Base-by-base conservation (phyloP, 2,329 filamentous ascomycete species). In the Fusarium sp. region DNA sequence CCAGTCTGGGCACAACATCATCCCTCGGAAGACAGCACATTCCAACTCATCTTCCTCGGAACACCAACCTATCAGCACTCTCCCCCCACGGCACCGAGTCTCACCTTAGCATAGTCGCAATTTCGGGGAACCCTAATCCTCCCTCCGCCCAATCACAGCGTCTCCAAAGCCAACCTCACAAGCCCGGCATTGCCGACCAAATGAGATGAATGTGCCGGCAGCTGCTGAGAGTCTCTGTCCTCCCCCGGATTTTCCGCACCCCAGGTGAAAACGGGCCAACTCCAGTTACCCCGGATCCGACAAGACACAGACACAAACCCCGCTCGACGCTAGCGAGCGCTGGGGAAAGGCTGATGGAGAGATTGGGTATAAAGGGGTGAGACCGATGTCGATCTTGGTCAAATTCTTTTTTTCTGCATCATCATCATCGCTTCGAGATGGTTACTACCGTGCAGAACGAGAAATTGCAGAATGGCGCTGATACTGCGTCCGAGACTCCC, bases 161-260 rank as follows among this genome's bases (percentile, higher is more conserved):
- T 0, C 5, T 2, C 30, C 3, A 31, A 55, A 57, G 50, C 65
- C 57, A 64, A 56, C n/a, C 11, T 36, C 15, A 68, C n/a, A n/a
- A n/a, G n/a, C n/a, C n/a, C n/a, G n/a, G n/a, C n/a, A n/a, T n/a
- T n/a, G n/a, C n/a, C n/a, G n/a, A n/a, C n/a, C n/a, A n/a, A n/a
- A n/a, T n/a, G n/a, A n/a, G n/a, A n/a, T n/a, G n/a, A n/a, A n/a
- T 31, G 35, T 68, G 64, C 65, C 65, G 65, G 35, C 38, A 61
- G 44, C 39, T 53, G 30, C 20, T 26, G n/a, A n/a, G 61, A 63
- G 16, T 48, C 45, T 65, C 58, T 30, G 39, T 16, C 18, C 31
- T 61, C 31, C 61, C 56, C 44, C 56, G n/a, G 56, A 51, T 54
- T 41, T 55, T 39, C 39, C 22, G 14, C 13, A 53, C 47, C 59